Conservation (phyloP, 2,329 filamentous ascomycete species). For the Sclerotinia nivalis region DNA sequence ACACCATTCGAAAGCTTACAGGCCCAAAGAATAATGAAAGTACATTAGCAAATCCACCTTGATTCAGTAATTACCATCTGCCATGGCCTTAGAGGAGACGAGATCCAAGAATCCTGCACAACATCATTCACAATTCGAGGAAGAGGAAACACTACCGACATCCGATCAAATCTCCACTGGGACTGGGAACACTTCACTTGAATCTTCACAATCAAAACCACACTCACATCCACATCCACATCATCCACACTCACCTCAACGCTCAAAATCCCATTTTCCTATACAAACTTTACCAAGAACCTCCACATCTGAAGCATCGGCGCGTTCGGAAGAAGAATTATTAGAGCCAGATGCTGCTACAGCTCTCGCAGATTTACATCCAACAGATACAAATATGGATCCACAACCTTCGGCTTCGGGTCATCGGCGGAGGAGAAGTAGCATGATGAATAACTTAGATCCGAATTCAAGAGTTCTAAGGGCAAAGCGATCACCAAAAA, state of each 20-base stretch:
- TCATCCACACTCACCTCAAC: not conserved
- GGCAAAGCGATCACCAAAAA: conserved; percentile 28
- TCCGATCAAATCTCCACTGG: conserved; percentile 9
- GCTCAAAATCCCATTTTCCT: conserved; percentile 25
- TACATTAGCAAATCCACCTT: conserved; percentile 10
- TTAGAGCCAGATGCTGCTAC: conserved; percentile 34
- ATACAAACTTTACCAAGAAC: conserved; percentile 27
- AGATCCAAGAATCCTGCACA: not conserved
- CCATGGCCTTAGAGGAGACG: conserved; percentile 6
- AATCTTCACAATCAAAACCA: not conserved
- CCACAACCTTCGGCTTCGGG: conserved; percentile 35
- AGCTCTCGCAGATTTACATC: conserved; percentile 30
- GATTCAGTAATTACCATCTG: conserved; percentile 12
- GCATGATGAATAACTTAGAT: conserved; percentile 37
- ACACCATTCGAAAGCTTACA: conserved; percentile 14
- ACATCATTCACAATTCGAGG: conserved; percentile 17
- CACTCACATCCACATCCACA: not conserved
- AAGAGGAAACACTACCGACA: not conserved
- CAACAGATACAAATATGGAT: conserved; percentile 34
- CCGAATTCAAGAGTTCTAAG: conserved; percentile 18
- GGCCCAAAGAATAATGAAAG: conserved; percentile 13
- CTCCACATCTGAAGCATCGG: conserved; percentile 26
- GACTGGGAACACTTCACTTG: conserved; percentile 4
- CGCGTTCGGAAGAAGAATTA: conserved; percentile 27
- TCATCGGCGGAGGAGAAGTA: conserved; percentile 40